Evolutionary conservation across 2,329 filamentous ascomycete genomes (phyloP), one percentile per base, ranked within the genome.

Genomic region (Dryadomyces quercus-mongolicae): DNA sequence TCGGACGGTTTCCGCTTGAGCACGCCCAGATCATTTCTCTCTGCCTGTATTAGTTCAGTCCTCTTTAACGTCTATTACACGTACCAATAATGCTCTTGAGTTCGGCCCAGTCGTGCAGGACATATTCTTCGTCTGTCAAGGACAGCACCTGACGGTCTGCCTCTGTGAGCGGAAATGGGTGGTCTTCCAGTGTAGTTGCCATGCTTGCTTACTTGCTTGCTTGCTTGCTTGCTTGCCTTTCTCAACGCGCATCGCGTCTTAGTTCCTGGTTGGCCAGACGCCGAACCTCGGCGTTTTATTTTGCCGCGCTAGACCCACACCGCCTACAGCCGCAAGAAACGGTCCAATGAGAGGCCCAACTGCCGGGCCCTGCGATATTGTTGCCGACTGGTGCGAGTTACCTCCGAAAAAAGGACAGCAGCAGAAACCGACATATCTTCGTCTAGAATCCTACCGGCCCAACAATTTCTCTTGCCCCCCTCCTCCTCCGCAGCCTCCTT

Each of bases 1-100:
- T 95, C 86, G 25, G 85, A 90, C 1, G 92, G 90, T 55, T 84
- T 81, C 42, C 92, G 80, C 65, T 88, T 88, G 61, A 96, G 84
- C 22, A 78, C 74, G 58, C 86, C 80, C 56, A 96, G 82, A 40
- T 84, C 70, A 63, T 84, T 84, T 52, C 65, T 69, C 52, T 20
- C 50, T 52, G 25, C 5, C 15, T n/a, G 42, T 9, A 20, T 5
- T 43, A 16, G 31, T 6, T 15, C 20, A 12, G 20, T n/a, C n/a
- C n/a, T n/a, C n/a, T n/a, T n/a, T n/a, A n/a, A n/a, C n/a, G n/a
- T n/a, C n/a, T n/a, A n/a, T n/a, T 5, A 9, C 6, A 50, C 75
- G 62, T 66, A 83, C 80, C 70, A 60, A 90, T 82, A 54, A 93
- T 78, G 10, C 78, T 71, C 64, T 77, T 80, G 58, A 93, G 76